A percentile compares a stretch with the other conserved stretches of the same genome.
Evolutionary conservation across 2,329 filamentous ascomycete genomes (phyloP).

Genomic region (Lithohypha guttulata): DNA sequence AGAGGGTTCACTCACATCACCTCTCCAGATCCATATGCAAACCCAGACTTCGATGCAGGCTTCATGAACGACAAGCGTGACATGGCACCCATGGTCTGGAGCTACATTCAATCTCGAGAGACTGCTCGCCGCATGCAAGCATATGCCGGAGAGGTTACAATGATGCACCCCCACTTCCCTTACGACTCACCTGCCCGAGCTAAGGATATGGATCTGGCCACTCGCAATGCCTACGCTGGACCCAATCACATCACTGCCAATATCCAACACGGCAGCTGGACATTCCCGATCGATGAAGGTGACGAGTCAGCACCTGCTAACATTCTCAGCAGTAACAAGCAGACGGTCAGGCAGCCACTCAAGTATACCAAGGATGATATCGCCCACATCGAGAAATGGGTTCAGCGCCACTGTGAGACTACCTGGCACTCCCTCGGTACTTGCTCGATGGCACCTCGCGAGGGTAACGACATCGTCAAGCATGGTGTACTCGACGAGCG

Average conservation of each 20-base stretch:
- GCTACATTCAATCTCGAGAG: slow-evolving; percentile 72
- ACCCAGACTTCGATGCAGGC: slow-evolving; percentile 66
- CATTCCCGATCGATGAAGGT: slow-evolving; percentile 46
- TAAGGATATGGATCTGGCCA: slow-evolving; percentile 62
- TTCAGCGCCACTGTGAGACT: slow-evolving; percentile 63
- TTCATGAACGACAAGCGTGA: slow-evolving; percentile 81
- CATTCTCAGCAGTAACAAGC: slow-evolving; percentile 54
- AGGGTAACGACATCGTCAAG: slow-evolving; percentile 71
- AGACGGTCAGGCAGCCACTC: slow-evolving; percentile 51
- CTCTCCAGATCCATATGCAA: slow-evolving; percentile 61
- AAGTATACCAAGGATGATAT: slow-evolving; percentile 48
- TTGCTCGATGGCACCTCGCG: slow-evolving; percentile 64
- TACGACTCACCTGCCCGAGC: slow-evolving; percentile 60
- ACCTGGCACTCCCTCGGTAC: slow-evolving; percentile 62
- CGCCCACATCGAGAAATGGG: slow-evolving; percentile 56
- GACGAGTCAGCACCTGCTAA: slow-evolving; percentile 38
- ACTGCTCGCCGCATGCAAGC: slow-evolving; percentile 68
- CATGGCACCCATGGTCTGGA: slow-evolving; percentile 78
- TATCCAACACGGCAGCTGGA: slow-evolving; percentile 65
- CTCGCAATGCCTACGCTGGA: slow-evolving; percentile 65
- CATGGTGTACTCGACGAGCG: slow-evolving; percentile 68
- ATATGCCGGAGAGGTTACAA: slow-evolving; percentile 61
- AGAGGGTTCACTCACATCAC: slow-evolving; percentile 61
- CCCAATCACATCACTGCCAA: slow-evolving; percentile 60
- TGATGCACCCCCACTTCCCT: slow-evolving; percentile 59